Evolutionary conservation across 2,329 filamentous ascomycete species (phyloP), one percentile per base, ranked within the genome.

Genomic region (Calonectria montana): DNA sequence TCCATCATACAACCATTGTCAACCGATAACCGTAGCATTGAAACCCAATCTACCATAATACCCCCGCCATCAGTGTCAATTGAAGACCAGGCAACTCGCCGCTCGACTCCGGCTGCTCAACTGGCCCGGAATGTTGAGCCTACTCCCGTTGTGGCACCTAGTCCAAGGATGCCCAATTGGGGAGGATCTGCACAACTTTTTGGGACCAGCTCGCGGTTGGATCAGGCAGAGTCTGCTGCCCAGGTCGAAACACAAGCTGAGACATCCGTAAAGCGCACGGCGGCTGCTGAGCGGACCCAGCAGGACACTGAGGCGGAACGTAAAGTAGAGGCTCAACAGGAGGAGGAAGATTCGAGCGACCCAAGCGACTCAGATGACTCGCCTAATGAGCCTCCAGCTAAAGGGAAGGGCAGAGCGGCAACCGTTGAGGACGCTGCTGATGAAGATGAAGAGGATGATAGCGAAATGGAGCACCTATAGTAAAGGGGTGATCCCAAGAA

Each of bases 151-250:
- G 84, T 87, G 16, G 85, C 87, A 5, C 87, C 88, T 2, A 87
- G 85, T 25, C 87, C 87, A 18, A 78, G 87, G 25, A 78, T 85
- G 70, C 88, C 88, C 6, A 86, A 85, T 69, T 90, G 88, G 88
- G 87, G 87, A 57, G 86, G 87, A 16, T 80, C 86, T 2, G 83
- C 86, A 18, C 88, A 89, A 76, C 80, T 89, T 0, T 89, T 89
- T 68, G 80, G 81, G 18, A 82, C 78, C 59, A 81, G 81, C 21
- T 67, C 78, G 45, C 77, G 79, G 29, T 48, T 81, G 59, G 76
- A 79, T 23, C 62, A 76, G 21, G 53, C 62, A 7, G 79, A 82
- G 21, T 18, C 75, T 23, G 63, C 50, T 25, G 35, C 69, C 3
- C 76, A 73, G 15, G 64, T 48, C 18, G 77, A 75, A 48, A 41